phyloP scores from a whole-genome alignment of 1,139 yeast species.

The Pichia sp. region DNA sequence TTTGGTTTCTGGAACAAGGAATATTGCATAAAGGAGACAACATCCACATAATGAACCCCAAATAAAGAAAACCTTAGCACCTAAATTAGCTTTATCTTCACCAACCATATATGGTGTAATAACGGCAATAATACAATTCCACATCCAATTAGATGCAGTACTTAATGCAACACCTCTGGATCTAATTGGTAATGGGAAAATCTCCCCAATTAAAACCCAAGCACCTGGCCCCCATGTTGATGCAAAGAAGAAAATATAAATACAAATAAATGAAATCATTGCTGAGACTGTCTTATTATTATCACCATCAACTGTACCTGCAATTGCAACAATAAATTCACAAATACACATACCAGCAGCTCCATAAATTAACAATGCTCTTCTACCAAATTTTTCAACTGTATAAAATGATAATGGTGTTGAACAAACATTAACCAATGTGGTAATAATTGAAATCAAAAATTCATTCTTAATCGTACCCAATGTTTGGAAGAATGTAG shows the following conservation, averaged over 20 bases:
- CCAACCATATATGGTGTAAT: slow-evolving; percentile 43
- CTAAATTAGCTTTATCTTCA: slow-evolving; percentile 53
- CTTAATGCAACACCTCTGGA: slow-evolving; percentile 37
- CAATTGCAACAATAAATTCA: slow-evolving; percentile 54
- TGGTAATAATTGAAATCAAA: slow-evolving; percentile 47
- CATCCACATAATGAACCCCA: slow-evolving; percentile 48
- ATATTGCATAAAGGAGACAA: slow-evolving; percentile 39
- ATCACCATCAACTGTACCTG: slow-evolving; percentile 41
- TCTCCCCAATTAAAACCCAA: slow-evolving; percentile 54
- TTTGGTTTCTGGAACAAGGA: slow-evolving; percentile 49
- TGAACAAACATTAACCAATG: slow-evolving; percentile 54
- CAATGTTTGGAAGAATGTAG: slow-evolving; percentile 50
- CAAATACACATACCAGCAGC: slow-evolving; percentile 54
- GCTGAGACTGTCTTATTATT: slow-evolving; percentile 28
- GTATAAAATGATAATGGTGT: slow-evolving; percentile 31
- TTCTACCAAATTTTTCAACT: slow-evolving; percentile 48
- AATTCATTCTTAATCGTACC: slow-evolving; percentile 46
- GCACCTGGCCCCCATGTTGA: slow-evolving; percentile 42
- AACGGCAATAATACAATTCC: slow-evolving; percentile 33
- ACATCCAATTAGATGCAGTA: slow-evolving; percentile 35
- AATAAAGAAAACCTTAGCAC: slow-evolving; percentile 64
- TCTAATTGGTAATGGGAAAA: slow-evolving; percentile 53
- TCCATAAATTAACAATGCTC: slow-evolving; percentile 45
- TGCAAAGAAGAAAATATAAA: slow-evolving; percentile 52
- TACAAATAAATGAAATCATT: slow-evolving; percentile 45